Evolutionary conservation across 192 early-diverging fungal species (phyloP).

Genomic region (Allomyces macrogynus): DNA sequence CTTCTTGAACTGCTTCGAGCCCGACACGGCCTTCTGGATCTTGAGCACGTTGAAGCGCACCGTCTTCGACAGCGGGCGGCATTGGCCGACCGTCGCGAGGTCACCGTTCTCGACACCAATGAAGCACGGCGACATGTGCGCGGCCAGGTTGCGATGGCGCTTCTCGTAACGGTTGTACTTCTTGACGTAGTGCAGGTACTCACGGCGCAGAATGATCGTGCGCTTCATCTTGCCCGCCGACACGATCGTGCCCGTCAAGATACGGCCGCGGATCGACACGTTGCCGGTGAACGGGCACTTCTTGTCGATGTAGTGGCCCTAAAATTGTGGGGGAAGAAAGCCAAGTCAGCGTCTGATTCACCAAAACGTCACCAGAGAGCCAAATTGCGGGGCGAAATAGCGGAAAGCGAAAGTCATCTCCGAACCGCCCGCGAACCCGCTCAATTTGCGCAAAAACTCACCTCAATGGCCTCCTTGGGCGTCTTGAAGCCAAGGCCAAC

Average conservation of each 20-base stretch:
- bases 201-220: slow-evolving; percentile 92
- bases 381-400: too few species aligned
- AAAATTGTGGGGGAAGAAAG: too few species aligned
- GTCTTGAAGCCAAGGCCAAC: slow-evolving; percentile 99
- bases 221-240: slow-evolving; percentile 93
- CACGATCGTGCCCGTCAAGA: slow-evolving; percentile 75
- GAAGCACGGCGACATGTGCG: slow-evolving; percentile 88
- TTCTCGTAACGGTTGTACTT: slow-evolving; percentile 99
- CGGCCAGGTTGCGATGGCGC: slow-evolving; percentile 98
- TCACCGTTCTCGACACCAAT: slow-evolving; percentile 76
- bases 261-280: slow-evolving; percentile 94
- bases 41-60: slow-evolving; percentile 99
- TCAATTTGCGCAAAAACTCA: background rate
- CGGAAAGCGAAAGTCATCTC: too few species aligned
- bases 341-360: too few species aligned
- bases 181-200: slow-evolving; percentile 98
- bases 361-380: too few species aligned
- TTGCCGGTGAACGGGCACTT: slow-evolving; percentile 98
- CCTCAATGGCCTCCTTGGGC: slow-evolving; percentile 78
- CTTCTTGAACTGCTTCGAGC: slow-evolving; percentile 76
- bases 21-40: slow-evolving; percentile 59
- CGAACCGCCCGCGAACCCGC: too few species aligned
- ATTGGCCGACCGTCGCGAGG: slow-evolving; percentile 93
- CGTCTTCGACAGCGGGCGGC: slow-evolving; percentile 98
- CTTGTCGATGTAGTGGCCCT: slow-evolving; percentile 97